Base-by-base conservation (phyloP, 345 rosid species). In the Citrus medica region DNA sequence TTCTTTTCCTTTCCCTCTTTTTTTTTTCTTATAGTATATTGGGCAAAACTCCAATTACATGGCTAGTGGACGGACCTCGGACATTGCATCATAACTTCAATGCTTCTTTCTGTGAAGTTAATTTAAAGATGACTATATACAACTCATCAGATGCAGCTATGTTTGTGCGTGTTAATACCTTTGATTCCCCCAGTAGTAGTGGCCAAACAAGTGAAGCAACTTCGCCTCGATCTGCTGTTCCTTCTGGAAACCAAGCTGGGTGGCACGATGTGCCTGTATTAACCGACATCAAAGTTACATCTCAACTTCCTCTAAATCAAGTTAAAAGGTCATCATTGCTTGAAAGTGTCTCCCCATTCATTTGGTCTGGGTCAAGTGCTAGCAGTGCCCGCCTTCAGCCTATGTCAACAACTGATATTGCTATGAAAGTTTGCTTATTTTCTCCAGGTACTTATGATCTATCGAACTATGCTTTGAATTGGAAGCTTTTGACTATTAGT, bases 321-420 rank as follows among this genome's bases (percentile, higher is more conserved):
- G 48, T 30, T 51, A 76, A 79, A 14, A 89, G 85, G 35, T 69
- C 88, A 28, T 32, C 74, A 38, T 82, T 90, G 35, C 79, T 85
- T 27, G 93, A 88, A 79, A 89, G 90, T 60, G 90, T 84, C 46
- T 80, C 89, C 42, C 92, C 96, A 1, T 90, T 90, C 83, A 81
- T 90, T 59, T 96, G 98, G 99, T 89, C 91, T 60, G 97, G 92
- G 56, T 84, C 97, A 65, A 92, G 94, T 80, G 87, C 88, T 33
- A 92, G 92, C 67, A 90, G 81, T 71, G 81, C 89, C 74, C 81
- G 42, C 75, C 80, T 92, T 63, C 86, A 84, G 80, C 93, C 99
- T 19, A 56, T 79, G 77, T 93, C 98, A 24, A 81, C 88, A 13
- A 55, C 73, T 0, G 88, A 86, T 83, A 82, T 93, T 80, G 90